Evolutionary conservation across 352 stramenopile genomes (phyloP), one percentile per base, ranked within the genome.

Genomic region (Phytopythium delawarense): DNA sequence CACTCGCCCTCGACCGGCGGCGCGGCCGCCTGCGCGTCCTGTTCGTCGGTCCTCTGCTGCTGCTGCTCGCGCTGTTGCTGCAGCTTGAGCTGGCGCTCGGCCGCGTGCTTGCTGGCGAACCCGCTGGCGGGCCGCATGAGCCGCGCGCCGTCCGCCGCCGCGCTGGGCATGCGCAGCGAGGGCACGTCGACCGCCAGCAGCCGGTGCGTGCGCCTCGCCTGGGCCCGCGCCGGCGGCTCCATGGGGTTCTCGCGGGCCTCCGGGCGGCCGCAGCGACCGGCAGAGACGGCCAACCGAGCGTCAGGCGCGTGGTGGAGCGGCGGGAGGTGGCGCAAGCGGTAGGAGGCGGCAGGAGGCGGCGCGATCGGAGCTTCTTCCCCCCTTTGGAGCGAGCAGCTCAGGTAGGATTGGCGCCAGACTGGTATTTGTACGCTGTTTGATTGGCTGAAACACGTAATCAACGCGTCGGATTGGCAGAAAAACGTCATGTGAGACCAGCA

Each of bases 61-160:
- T 52, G 46, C 46, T 52, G 21, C 46, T 52, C 46, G n/a, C 46
- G 63, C 37, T 56, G 54, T 25, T 66, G 58, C 52, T 68, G 46
- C 35, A 50, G 62, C 60, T 78, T 78, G 60, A 64, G 56, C 48
- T 75, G 65, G 42, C 70, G 13, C 35, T 78, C 67, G 39, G 62
- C 62, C 57, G 68, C 57, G 52, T 78, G 68, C 45, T 74, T 75
- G 49, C 56, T 71, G 48, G 68, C 71, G 48, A 78, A 78, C 42
- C 71, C 71, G 54, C 71, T 78, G 18, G 65, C 65, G 25, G 71
- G 71, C 18, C 71, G 65, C 71, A 69, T 75, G 53, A 56, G 63
- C 37, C 65, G 71, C 61, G 69, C 67, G 35, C 66, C 70, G 49
- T 70, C 68, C 45, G 71, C 71, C 74, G 48, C 60, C 11, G 25